Evolutionary conservation across 179 eudicot genomes (phyloP).

Genomic region (Sideroxylon spinosum): DNA sequence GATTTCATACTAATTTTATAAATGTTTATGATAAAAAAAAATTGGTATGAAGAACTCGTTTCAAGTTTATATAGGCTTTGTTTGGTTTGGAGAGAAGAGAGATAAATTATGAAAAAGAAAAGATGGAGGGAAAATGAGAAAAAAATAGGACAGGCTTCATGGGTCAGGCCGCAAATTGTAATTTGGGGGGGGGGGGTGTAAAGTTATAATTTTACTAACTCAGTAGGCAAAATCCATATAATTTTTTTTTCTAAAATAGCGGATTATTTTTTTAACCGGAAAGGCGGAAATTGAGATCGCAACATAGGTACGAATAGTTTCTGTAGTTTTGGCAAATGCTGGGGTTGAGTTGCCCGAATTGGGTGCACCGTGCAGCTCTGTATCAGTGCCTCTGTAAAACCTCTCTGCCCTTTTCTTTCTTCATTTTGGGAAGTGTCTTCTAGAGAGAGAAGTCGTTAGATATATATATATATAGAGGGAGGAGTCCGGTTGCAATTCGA

Average conservation of each 20-base stretch:
- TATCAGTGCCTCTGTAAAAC: conserved; percentile 3
- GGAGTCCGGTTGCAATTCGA: background rate
- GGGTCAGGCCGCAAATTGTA: no score
- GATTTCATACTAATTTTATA: no score
- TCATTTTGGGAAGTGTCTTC: no score
- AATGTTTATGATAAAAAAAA: no score
- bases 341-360: background rate
- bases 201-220: background rate
- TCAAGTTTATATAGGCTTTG: no score
- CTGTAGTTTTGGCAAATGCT: background rate
- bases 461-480: background rate
- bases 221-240: no score
- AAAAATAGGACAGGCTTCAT: no score
- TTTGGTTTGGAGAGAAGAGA: no score
- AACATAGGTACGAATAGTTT: background rate
- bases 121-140: no score
- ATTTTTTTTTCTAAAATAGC: background rate
- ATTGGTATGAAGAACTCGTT: no score
- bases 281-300: background rate
- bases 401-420: background rate
- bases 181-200: background rate
- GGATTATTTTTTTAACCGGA: background rate
- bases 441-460: conserved; percentile 2
- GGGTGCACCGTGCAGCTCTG: background rate
- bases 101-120: no score